phyloP scores from a whole-genome alignment of 768 basidiomycete genomes.

The Lyophyllum atratum region DNA sequence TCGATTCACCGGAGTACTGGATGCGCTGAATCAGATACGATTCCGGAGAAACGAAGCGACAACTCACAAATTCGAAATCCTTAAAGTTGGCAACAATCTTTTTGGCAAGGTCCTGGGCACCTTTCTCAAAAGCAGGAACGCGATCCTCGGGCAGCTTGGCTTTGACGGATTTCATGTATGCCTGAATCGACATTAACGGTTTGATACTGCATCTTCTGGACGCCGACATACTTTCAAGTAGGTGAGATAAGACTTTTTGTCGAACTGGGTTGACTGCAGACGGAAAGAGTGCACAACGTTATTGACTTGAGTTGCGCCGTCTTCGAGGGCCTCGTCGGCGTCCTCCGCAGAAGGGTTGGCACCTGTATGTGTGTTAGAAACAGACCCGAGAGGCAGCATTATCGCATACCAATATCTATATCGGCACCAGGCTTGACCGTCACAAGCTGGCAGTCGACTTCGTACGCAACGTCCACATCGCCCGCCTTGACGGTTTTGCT shows the following conservation, averaged over 20 bases:
- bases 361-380: conserved; percentile 44
- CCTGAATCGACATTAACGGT: conserved; percentile 41
- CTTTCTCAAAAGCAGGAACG: conserved; percentile 80
- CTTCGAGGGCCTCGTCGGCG: conserved; percentile 76
- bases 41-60: not conserved
- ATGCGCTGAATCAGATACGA: not conserved
- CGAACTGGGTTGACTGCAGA: conserved; percentile 76
- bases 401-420: conserved; percentile 81
- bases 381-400: not conserved
- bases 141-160: conserved; percentile 56
- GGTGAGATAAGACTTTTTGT: conserved; percentile 84
- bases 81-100: conserved; percentile 90
- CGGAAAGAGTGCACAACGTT: conserved; percentile 93
- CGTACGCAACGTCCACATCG: conserved; percentile 61
- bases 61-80: conserved; percentile 87
- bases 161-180: conserved; percentile 95
- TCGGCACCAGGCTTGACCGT: conserved; percentile 73
- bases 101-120: conserved; percentile 77
- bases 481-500: conserved; percentile 73
- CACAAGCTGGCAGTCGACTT: conserved; percentile 81
- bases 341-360: conserved; percentile 95
- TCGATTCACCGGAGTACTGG: conserved; percentile 70
- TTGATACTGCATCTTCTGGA: not conserved
- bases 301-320: conserved; percentile 78
- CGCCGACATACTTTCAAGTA: conserved; percentile 72